Base-by-base conservation (phyloP, 805 yeast species). In the Candida sphagnicola region DNA sequence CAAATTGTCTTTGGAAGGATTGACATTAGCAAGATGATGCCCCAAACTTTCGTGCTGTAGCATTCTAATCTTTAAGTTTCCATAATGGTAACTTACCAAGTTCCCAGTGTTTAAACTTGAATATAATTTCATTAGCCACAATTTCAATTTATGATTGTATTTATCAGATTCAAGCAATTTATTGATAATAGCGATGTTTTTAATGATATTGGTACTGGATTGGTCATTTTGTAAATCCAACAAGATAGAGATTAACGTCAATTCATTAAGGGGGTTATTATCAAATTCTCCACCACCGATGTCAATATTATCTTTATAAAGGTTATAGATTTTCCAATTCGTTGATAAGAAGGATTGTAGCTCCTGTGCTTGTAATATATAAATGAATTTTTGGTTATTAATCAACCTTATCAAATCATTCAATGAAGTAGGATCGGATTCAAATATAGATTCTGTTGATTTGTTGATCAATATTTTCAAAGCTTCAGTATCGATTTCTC, bases 21-120 rank as follows among this genome's bases (percentile, higher is more conserved):
- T 56, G 1, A 70, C 44, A 0, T 77, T 53, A 1, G 80, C 65
- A 18, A 69, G 47, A 18, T 39, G 59, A 44, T 74, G 69, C 10
- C 81, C 74, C 34, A 85, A 56, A 0, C 86, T 75, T 51, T 90
- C 96, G 36, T 72, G 67, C 59, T 91, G 98, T 6, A 89, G 59
- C 62, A 82, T 80, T 52, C 84, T 86, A 48, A 88, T 75, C 26
- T 78, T 76, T 37, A 90, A 58, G 1, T 66, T 52, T 12, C 70
- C 57, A 55, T 74, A 88, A 33, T 78, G 75, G 5, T 57, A 53
- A 24, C 57, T 48, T 0, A 90, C 82, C 30, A 67, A 56, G 1
- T 72, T 54, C 23, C 67, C 67, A 8, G 78, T 65, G 35, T 88
- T 88, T 6, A 87, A 51, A 14, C 70, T 53, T 12, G 75, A 66